Evolutionary conservation across 306 rosid species (phyloP), one percentile per base, ranked within the genome.

Genomic region (Lagenaria siceraria): DNA sequence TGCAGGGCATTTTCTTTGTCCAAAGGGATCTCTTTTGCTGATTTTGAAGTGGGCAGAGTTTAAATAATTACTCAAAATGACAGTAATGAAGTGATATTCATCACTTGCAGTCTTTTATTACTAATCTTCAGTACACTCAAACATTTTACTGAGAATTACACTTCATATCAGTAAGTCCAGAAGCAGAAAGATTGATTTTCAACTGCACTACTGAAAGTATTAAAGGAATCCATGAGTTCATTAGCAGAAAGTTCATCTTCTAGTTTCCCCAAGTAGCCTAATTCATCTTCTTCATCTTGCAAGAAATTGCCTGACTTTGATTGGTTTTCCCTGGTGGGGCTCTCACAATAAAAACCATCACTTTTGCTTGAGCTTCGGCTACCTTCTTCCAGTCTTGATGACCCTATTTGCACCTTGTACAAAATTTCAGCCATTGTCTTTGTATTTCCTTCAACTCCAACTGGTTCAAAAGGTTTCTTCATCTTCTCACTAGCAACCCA

Each of bases 371-470:
- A 94, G 76, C 90, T 94, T 46, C 40, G n/a, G 76, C 76, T 72
- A 18, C 91, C 97, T 65, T 90, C 89, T 85, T 94, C 98, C 38
- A 82, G 92, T 80, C 89, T 93, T 81, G 87, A 89, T 40, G 74
- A 40, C 5, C 71, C 81, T 81, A 77, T 83, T 33, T 35, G 25
- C 48, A 35, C 56, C 21, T 46, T 70, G 36, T 42, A 22, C 78
- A 79, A 81, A 52, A 81, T 74, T 11, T 85, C 90, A 66, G 64
- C 80, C 77, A 22, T 85, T 77, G 74, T 66, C 74, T 77, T 81
- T 66, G 88, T 78, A 49, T 79, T 86, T 61, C 77, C 48, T 63
- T 85, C 82, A 64, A 12, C 49, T 40, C n/a, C 74, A 42, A 54
- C 77, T 56, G 72, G 49, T 18, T 75, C 88, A 48, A 49, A 69